Evolutionary conservation across 2,329 filamentous ascomycete genomes (phyloP).

Genomic region (Fusarium burgessii): DNA sequence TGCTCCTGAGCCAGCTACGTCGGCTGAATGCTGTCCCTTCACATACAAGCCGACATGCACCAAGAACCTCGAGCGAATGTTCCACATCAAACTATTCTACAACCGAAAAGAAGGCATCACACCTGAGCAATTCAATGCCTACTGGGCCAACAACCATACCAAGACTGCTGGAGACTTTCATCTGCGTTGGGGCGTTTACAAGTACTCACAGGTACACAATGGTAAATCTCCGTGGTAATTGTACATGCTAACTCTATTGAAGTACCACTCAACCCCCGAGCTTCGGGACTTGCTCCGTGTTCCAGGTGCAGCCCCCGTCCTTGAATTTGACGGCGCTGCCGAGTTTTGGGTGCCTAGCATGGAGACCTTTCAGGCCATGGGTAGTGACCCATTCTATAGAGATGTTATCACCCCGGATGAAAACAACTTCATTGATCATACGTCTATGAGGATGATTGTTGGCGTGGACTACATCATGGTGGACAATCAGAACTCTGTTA

Average conservation of each 20-base stretch:
- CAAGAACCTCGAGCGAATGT: conserved; percentile 10
- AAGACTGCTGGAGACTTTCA: conserved; percentile 16
- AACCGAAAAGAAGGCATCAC: conserved; percentile 10
- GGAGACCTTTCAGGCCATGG: conserved; percentile 6
- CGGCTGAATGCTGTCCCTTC: conserved; percentile 6
- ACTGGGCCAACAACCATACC: conserved; percentile 23
- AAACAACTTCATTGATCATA: conserved; percentile 7
- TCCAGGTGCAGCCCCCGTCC: neutral
- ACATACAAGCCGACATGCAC: conserved; percentile 12
- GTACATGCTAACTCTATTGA: accelerated
- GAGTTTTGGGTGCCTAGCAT: conserved; percentile 17
- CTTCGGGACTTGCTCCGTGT: conserved; percentile 2
- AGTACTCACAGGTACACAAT: neutral
- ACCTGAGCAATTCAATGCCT: neutral
- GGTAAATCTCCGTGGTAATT: accelerated
- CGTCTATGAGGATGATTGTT: conserved; percentile 10
- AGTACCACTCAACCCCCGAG: conserved; percentile 12
- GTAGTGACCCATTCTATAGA: neutral
- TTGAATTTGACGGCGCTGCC: conserved; percentile 5
- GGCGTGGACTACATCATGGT: conserved; percentile 17
- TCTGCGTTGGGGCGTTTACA: neutral
- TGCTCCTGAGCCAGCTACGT: neutral
- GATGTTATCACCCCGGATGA: conserved; percentile 2
- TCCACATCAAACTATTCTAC: conserved; percentile 9
- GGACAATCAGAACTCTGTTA: conserved; percentile 17